Base-by-base conservation (phyloP, 495 filamentous ascomycete species). In the Pseudomonodictys pantanalensis region DNA sequence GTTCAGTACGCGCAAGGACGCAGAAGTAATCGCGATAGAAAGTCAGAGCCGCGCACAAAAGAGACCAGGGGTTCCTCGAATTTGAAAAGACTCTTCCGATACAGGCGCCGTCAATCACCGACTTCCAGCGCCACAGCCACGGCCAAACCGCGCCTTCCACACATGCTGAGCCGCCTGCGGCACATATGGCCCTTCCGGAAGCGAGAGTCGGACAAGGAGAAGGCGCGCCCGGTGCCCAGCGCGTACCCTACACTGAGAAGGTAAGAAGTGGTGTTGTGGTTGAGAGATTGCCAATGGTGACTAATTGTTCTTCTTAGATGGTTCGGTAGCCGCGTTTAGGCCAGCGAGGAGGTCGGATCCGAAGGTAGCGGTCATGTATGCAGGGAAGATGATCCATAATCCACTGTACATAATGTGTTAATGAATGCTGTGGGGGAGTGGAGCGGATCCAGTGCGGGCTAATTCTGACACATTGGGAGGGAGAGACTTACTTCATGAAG, bases 301-400 rank as follows among this genome's bases (percentile, higher is more conserved):
- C 26, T 64, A 64, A 30, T 64, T 28, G 11, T 44, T 47, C 46
- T 64, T 64, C 32, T 64, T 64, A 28, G 53, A 38, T 11, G 60
- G 58, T 2, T 58, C 39, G 1, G 68, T 71, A 20, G 81, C 76
- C 41, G 73, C 75, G n/a, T 79, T 79, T 6, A 93, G 75, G 0
- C 84, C 85, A 47, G 82, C 72, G 28, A 92, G 51, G 49, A 96
- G 87, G 64, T 95, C 89, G 46, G 70, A 64, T 7, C 86, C 87
- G 30, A 91, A 80, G 10, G 78, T 70, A 63, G 88, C 90, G 42
- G 84, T 77, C 73, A 90, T 86, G 65, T 88, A 87, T 6, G 75
- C 62, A 1, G 91, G 87, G 45, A 88, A 81, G 26, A 91, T 70
- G 54, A 95, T 73, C 90, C 91, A 96, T 0, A 83, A 71, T 47